Evolutionary conservation across 208 protist species (phyloP), one percentile per base, ranked within the genome.

Genomic region (Lotmaria passim): DNA sequence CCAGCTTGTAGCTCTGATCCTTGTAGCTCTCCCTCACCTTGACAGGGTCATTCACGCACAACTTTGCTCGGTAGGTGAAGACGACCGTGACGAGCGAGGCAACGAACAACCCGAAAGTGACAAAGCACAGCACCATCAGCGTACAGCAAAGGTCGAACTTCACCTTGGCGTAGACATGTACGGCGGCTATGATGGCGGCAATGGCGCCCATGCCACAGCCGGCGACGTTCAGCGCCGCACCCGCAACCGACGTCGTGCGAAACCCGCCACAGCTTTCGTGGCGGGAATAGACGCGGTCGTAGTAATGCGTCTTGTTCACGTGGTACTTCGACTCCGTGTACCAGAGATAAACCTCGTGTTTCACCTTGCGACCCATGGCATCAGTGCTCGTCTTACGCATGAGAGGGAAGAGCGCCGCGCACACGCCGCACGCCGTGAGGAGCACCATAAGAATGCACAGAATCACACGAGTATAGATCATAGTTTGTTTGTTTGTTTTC

Each of bases 71-170:
- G 34, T 30, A 67, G 17, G 39, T n/a, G 38, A 63, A 75, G 7
- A 62, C 26, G 7, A 63, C 52, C 2, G 60, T 62, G n/a, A 41
- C 69, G 24, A 75, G 38, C 0, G 60, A 67, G 1, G 44, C 60
- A 12, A 47, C 52, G 11, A 75, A 75, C 33, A 39, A 28, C 31
- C 30, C 59, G 17, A 75, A 75, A 0, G 69, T 41, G 8, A 66
- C 41, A 15, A 75, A 62, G 69, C 48, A 34, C 15, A 75, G 24
- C 31, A 75, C 50, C 69, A 75, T 68, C 30, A 75, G 63, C 50
- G 60, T 47, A 39, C 69, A 75, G 59, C 69, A 75, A 3, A 75
- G 31, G 41, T 41, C 31, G 51, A 75, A 68, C 52, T 75, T 75
- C 39, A 34, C 30, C 3, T 19, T 33, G 8, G 69, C 23, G 43